phyloP scores from a whole-genome alignment of 352 stramenopile genomes.

The Halophytophthora polymorphica region DNA sequence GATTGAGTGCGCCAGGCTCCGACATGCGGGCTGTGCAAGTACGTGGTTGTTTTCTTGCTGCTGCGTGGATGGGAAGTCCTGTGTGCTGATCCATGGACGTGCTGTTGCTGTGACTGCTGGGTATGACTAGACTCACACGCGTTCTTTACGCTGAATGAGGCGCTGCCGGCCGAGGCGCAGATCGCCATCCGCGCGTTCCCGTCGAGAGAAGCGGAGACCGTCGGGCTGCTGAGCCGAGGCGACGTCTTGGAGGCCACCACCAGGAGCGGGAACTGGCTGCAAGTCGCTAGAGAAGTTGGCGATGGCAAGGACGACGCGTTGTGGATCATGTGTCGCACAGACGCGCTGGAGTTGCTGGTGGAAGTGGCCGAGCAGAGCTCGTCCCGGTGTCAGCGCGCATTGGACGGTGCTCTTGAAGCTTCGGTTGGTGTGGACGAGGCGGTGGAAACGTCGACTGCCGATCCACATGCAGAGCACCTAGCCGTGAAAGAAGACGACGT shows the following conservation, averaged over 20 bases:
- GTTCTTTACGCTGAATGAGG: slow-evolving; percentile 58
- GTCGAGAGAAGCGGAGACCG: slow-evolving; percentile 53
- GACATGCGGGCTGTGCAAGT: slow-evolving; percentile 49
- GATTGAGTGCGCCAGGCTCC: slow-evolving; percentile 39
- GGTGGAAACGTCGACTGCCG: background rate
- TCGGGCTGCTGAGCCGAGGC: slow-evolving; percentile 47
- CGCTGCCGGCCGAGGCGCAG: slow-evolving; percentile 54
- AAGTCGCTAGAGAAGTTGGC: slow-evolving; percentile 26
- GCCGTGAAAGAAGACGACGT: background rate
- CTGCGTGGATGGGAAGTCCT: background rate
- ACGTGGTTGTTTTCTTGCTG: slow-evolving; percentile 6
- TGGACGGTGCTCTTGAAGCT: background rate
- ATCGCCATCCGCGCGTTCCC: slow-evolving; percentile 64
- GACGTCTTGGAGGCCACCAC: slow-evolving; percentile 55
- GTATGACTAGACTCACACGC: slow-evolving; percentile 28
- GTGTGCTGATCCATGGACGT: slow-evolving; percentile 10
- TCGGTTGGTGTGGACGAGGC: background rate
- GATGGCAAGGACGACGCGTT: slow-evolving; percentile 14
- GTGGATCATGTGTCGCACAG: slow-evolving; percentile 75
- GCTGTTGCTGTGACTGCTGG: slow-evolving; percentile 6
- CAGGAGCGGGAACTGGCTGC: slow-evolving; percentile 50
- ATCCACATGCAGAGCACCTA: background rate
- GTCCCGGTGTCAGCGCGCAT: slow-evolving; percentile 13
- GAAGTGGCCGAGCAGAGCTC: slow-evolving; percentile 30
- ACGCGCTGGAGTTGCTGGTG: slow-evolving; percentile 41